Percentiles rank a stretch among this genome's conserved stretches.
Evolutionary conservation across 169 alveolate genomes (phyloP).

Genomic region (Plasmodium reichenowi): DNA sequence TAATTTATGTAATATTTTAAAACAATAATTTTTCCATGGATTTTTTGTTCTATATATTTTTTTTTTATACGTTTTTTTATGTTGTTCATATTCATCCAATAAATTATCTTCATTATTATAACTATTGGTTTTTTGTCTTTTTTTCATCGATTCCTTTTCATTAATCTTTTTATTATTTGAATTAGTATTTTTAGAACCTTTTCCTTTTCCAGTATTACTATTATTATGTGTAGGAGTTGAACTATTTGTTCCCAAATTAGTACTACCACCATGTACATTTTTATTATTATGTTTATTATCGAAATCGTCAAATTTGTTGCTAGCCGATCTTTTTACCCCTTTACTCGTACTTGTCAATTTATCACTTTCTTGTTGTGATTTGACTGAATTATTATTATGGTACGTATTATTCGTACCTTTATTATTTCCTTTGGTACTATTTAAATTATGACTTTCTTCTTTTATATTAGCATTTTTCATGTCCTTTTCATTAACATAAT

Average conservation of each 20-base stretch:
- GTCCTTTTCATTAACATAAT: slow-evolving; percentile 19
- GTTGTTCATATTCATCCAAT: slow-evolving; percentile 68
- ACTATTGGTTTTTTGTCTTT: slow-evolving; percentile 43
- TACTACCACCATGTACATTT: slow-evolving; percentile 15
- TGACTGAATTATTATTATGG: not conserved
- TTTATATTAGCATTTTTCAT: not conserved
- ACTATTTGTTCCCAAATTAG: not conserved
- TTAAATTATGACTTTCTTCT: not conserved
- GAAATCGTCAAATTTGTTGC: not conserved
- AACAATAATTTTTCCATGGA: slow-evolving; percentile 78
- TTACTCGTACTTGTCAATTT: not conserved
- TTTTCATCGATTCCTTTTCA: slow-evolving; percentile 31
- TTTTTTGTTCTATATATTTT: slow-evolving; percentile 70
- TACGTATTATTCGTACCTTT: not conserved
- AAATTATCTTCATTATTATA: slow-evolving; percentile 49
- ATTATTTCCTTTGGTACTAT: not conserved
- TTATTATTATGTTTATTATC: slow-evolving; percentile 2
- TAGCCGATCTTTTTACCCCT: not conserved
- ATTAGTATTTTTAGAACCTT: slow-evolving; percentile 11
- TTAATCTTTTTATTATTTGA: slow-evolving; percentile 20
- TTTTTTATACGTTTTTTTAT: slow-evolving; percentile 65
- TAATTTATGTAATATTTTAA: slow-evolving; percentile 80
- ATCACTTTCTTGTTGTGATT: slow-evolving; percentile 10
- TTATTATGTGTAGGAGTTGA: too few relatives aligned
- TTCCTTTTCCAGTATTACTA: slow-evolving; percentile 40